phyloP scores from a whole-genome alignment of 2,329 filamentous ascomycete genomes.

The Cladosporium sp. region DNA sequence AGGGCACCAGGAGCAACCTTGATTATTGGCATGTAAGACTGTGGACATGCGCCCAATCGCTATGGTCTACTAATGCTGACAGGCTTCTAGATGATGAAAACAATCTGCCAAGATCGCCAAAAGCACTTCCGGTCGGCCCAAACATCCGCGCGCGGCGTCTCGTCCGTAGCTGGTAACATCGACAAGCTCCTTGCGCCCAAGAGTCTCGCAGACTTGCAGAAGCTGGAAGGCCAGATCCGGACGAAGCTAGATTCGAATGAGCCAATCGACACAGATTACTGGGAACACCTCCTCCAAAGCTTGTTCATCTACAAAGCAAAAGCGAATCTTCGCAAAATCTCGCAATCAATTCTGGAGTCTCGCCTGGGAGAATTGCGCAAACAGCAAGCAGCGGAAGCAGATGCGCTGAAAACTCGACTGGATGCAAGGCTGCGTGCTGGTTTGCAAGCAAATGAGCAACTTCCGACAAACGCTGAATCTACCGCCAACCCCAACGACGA shows the following conservation, averaged over 20 bases:
- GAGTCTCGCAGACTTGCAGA: conserved; percentile 78
- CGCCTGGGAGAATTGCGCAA: conserved; percentile 63
- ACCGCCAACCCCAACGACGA: conserved; percentile 1
- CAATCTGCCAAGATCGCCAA: conserved; percentile 75
- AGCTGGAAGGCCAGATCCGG: conserved; percentile 81
- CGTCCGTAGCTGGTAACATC: conserved; percentile 80
- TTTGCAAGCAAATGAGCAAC: conserved; percentile 28
- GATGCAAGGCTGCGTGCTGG: conserved; percentile 30
- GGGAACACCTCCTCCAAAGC: conserved; percentile 85
- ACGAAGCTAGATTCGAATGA: conserved; percentile 83
- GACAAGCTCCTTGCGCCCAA: conserved; percentile 85
- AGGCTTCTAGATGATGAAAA: conserved; percentile 63
- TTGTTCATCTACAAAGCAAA: conserved; percentile 89
- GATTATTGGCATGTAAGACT: conserved; percentile 77
- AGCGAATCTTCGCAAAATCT: conserved; percentile 75
- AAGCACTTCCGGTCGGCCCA: conserved; percentile 56
- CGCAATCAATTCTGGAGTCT: conserved; percentile 67
- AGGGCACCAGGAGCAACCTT: conserved; percentile 70
- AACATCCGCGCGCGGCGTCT: conserved; percentile 67
- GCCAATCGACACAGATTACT: conserved; percentile 94
- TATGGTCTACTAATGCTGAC: conserved; percentile 17
- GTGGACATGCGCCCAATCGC: neutral
- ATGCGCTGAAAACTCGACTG: conserved; percentile 50
- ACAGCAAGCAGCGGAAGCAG: conserved; percentile 65
- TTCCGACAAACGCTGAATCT: conserved; percentile 23